phyloP scores from a whole-genome alignment of 495 filamentous ascomycete genomes.

The Tuber calosporum region DNA sequence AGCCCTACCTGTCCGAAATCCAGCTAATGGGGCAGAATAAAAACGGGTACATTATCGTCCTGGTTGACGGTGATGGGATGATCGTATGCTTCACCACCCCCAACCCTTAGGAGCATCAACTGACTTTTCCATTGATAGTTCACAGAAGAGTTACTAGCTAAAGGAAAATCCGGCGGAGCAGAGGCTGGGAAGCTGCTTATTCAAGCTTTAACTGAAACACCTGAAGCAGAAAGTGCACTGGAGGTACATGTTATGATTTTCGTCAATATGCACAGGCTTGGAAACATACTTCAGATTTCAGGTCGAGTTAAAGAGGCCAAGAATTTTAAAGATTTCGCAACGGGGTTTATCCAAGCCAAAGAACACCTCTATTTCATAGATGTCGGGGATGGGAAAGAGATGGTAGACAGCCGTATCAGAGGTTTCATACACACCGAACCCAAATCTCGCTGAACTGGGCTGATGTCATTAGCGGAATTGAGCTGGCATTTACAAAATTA shows the following conservation, averaged over 20 bases:
- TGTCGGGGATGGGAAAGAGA: conserved; percentile 41
- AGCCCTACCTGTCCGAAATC: neutral
- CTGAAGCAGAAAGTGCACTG: conserved; percentile 11
- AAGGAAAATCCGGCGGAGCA: conserved; percentile 33
- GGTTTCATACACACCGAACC: conserved; percentile 21
- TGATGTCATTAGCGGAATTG: conserved; percentile 32
- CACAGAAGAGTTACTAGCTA: conserved; percentile 34
- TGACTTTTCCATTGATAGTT: conserved; percentile 27
- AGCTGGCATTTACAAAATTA: conserved; percentile 40
- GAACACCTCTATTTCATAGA: conserved; percentile 41
- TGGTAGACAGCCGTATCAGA: conserved; percentile 39
- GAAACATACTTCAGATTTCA: conserved; percentile 17
- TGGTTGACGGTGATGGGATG: conserved; percentile 41
- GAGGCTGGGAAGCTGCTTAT: conserved; percentile 32
- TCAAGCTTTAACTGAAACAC: conserved; percentile 28
- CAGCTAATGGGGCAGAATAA: conserved; percentile 12
- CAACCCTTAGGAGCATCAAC: neutral
- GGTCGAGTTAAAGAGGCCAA: conserved; percentile 28
- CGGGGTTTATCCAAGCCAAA: conserved; percentile 35
- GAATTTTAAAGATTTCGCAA: conserved; percentile 38
- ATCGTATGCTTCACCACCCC: conserved; percentile 29
- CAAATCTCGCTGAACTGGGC: conserved; percentile 4
- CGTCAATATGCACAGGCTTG: conserved; percentile 35
- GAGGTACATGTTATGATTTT: conserved; percentile 36
- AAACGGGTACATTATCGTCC: conserved; percentile 36